A percentile compares a stretch with the other conserved stretches of the same genome.
phyloP scores from a whole-genome alignment of 2,329 filamentous ascomycete genomes.

The Saccharata proteae region DNA sequence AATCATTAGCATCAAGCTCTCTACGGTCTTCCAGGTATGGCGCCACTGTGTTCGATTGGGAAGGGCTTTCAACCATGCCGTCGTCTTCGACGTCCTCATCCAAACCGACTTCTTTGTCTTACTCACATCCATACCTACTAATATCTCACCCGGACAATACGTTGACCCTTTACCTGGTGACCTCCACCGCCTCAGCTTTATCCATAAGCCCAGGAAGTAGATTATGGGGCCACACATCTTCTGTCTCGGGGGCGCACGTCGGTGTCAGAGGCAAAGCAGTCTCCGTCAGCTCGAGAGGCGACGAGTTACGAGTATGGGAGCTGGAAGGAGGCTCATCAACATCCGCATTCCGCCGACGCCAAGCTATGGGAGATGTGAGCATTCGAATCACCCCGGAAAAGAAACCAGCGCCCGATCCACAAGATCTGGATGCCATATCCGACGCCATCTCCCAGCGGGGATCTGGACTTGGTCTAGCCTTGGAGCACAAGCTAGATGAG shows the following conservation, averaged over 20 bases:
- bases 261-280: constrained; percentile 78
- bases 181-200: constrained; percentile 52
- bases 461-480: constrained; percentile 21
- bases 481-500: constrained; percentile 25
- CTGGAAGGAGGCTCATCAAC: constrained; percentile 58
- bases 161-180: constrained; percentile 68
- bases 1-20: constrained; percentile 21
- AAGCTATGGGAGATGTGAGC: constrained; percentile 37
- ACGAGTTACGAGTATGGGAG: constrained; percentile 66
- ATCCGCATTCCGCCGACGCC: constrained; percentile 28
- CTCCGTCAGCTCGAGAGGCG: constrained; percentile 71
- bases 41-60: too few species aligned
- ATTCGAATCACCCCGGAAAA: constrained; percentile 39
- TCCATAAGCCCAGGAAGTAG: constrained; percentile 61
- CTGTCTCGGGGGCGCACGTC: constrained; percentile 74
- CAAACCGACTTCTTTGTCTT: constrained; percentile 39
- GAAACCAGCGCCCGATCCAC: constrained; percentile 4
- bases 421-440: constrained; percentile 11
- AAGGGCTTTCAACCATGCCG: constrained; percentile 10
- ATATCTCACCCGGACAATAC: constrained; percentile 81
- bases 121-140: constrained; percentile 70
- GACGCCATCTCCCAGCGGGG: constrained; percentile 17
- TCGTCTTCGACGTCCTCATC: constrained; percentile 16
- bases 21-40: too few species aligned
- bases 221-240: constrained; percentile 86